Evolutionary conservation across 108 stramenopile genomes (phyloP), one percentile per base, ranked within the genome.

Genomic region (Asterionellopsis glacialis): DNA sequence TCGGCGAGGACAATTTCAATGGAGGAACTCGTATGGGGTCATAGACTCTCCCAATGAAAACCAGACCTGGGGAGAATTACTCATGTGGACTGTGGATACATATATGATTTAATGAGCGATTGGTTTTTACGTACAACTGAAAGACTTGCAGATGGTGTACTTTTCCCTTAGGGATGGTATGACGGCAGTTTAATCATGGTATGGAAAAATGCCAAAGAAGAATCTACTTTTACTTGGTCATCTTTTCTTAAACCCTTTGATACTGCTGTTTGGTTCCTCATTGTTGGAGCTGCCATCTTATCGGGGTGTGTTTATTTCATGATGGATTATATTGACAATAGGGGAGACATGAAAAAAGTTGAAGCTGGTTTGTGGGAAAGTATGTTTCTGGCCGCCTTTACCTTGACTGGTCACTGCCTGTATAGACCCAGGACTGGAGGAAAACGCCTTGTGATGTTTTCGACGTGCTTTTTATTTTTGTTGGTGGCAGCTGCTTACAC

Each of bases 81-180:
- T 80, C 12, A n/a, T 52, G 12, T 80, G 79, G 79, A 42, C 47
- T 2, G 52, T 72, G 0, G 40, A 59, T n/a, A 51, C 57, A 13
- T 80, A 59, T 80, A 59, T 45, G 79, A 80, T 69, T 16, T 80
- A 0, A 54, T 41, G 51, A 55, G 39, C 3, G 48, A 44, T 15
- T 27, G 22, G 21, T 75, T 64, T 59, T 24, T 50, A 10, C 18
- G 28, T n/a, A 70, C 25, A 22, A 12, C 48, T 11, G 49, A 38
- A n/a, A 27, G 79, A 50, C 27, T 72, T 43, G 59, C 50, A 19
- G 14, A 24, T 15, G 73, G 68, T 23, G 39, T 69, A 19, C 6
- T 42, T 13, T 74, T 74, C 51, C 73, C 73, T 1, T 15, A 48
- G 25, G 67, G 65, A 47, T 74, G 45, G 40, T 43, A 24, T 13